These are phyloP conservation scores for Puccinia triticina DNA, from an alignment of 1,284 basidiomycete genomes.

Conservation along the genomic window DNA sequence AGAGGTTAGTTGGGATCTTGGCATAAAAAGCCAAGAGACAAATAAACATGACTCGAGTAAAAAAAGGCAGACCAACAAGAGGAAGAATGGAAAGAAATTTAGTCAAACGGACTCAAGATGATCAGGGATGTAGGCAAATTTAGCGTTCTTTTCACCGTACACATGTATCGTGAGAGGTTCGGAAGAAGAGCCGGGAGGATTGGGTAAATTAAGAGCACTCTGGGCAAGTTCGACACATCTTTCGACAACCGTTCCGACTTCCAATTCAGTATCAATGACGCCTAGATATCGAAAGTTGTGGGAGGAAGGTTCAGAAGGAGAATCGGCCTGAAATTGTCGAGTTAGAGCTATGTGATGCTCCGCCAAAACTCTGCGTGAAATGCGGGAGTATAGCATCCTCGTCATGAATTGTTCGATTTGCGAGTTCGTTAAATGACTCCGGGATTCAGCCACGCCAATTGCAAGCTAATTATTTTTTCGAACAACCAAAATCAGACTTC, in stretches of 20 bases:
- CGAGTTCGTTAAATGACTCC: constrained; percentile 76
- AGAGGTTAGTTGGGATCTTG: constrained; percentile 60
- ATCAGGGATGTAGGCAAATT: constrained; percentile 82
- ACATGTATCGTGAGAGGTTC: constrained; percentile 58
- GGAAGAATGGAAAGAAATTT: neutral
- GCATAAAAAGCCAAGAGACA: neutral
- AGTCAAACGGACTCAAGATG: constrained; percentile 66
- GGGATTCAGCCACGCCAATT: constrained; percentile 62
- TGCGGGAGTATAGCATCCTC: constrained; percentile 85
- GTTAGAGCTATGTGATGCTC: constrained; percentile 78
- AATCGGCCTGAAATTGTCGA: constrained; percentile 60
- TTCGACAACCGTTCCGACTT: constrained; percentile 8
- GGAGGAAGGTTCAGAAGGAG: constrained; percentile 53
- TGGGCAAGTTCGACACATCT: constrained; percentile 28
- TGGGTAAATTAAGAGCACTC: neutral
- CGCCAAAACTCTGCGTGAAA: constrained; percentile 82
- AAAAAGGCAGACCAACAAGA: neutral
- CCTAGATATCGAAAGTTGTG: constrained; percentile 60
- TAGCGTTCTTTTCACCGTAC: constrained; percentile 73
- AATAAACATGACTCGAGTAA: constrained; percentile 26
- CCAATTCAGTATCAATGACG: constrained; percentile 36
- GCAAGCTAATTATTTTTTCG: constrained; percentile 51
- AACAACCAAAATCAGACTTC: constrained; percentile 52
- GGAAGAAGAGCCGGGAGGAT: neutral
- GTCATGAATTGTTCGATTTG: constrained; percentile 83